Evolutionary conservation across 2,329 filamentous ascomycete species (phyloP).

Genomic region (Trichoderma sp.): DNA sequence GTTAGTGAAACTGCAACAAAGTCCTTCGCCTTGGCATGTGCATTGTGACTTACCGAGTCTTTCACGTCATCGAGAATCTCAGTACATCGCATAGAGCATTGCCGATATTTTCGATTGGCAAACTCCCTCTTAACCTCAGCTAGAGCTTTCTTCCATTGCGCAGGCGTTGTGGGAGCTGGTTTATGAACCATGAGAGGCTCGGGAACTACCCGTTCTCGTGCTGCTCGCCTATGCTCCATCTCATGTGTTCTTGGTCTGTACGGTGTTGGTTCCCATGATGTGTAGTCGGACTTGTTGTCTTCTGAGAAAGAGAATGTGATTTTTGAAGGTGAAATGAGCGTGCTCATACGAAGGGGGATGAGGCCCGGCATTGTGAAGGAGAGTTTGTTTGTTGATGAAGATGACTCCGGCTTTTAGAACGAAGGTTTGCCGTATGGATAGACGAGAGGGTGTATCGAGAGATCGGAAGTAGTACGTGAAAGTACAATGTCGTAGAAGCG

Average conservation of each 20-base stretch:
- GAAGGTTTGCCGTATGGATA: background rate
- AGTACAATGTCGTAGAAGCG: background rate
- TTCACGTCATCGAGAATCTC: constrained; percentile 51
- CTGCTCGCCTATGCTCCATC: background rate
- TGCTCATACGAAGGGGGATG: constrained; percentile 33
- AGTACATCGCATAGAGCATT: constrained; percentile 51
- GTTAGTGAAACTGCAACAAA: background rate
- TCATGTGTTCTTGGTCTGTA: background rate
- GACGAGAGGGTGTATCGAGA: background rate
- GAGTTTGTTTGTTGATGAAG: background rate
- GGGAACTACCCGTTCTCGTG: constrained; percentile 19
- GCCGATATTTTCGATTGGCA: constrained; percentile 48
- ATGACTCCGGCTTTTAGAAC: background rate
- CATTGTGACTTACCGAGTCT: constrained; percentile 38
- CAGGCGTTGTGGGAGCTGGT: constrained; percentile 41
- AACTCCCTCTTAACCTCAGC: constrained; percentile 55
- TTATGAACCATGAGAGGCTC: constrained; percentile 25
- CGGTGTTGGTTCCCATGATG: background rate
- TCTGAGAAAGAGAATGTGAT: constrained; percentile 6
- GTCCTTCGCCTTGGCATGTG: background rate
- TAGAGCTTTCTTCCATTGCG: constrained; percentile 52
- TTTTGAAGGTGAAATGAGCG: constrained; percentile 9
- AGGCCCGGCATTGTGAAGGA: constrained; percentile 30
- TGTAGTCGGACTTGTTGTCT: constrained; percentile 1
- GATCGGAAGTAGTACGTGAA: background rate